Evolutionary conservation across 495 filamentous ascomycete genomes (phyloP).

Genomic region (Trichoderma parareesei): DNA sequence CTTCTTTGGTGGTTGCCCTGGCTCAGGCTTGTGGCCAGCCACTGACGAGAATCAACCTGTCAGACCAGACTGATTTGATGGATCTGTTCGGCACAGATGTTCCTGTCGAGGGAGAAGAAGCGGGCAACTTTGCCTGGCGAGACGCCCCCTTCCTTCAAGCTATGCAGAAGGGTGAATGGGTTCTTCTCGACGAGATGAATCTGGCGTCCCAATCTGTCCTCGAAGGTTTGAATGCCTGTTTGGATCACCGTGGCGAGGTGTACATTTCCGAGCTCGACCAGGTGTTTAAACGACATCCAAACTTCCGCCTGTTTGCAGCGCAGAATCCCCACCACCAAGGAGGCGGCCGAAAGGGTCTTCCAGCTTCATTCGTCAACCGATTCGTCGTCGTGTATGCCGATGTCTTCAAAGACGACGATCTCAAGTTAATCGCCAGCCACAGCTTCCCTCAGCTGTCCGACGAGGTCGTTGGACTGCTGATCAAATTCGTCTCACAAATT

Average conservation of each 20-base stretch:
- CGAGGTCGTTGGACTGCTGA: constrained; percentile 50
- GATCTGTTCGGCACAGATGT: constrained; percentile 97
- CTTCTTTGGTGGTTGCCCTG: constrained; percentile 78
- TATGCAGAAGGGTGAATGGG: constrained; percentile 95
- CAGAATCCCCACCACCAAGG: constrained; percentile 98
- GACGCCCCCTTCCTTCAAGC: constrained; percentile 92
- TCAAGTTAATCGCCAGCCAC: constrained; percentile 70
- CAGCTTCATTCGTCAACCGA: constrained; percentile 92
- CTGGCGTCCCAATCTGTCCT: constrained; percentile 93
- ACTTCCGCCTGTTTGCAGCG: constrained; percentile 89
- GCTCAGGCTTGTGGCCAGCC: constrained; percentile 68
- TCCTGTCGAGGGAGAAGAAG: constrained; percentile 78
- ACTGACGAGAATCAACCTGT: constrained; percentile 89
- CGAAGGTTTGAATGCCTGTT: constrained; percentile 92
- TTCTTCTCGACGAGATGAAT: constrained; percentile 98
- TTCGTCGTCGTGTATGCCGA: constrained; percentile 98
- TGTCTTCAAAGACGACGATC: constrained; percentile 69
- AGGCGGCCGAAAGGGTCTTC: constrained; percentile 89
- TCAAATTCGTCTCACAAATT: constrained; percentile 72
- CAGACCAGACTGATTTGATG: constrained; percentile 94
- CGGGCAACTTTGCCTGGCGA: constrained; percentile 87
- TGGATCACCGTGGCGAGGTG: constrained; percentile 94
- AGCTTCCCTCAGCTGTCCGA: constrained; percentile 57
- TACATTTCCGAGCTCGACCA: constrained; percentile 93
- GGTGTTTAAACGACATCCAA: constrained; percentile 77